phyloP scores from a whole-genome alignment of 352 stramenopile species.

The Phytophthora fragariae region DNA sequence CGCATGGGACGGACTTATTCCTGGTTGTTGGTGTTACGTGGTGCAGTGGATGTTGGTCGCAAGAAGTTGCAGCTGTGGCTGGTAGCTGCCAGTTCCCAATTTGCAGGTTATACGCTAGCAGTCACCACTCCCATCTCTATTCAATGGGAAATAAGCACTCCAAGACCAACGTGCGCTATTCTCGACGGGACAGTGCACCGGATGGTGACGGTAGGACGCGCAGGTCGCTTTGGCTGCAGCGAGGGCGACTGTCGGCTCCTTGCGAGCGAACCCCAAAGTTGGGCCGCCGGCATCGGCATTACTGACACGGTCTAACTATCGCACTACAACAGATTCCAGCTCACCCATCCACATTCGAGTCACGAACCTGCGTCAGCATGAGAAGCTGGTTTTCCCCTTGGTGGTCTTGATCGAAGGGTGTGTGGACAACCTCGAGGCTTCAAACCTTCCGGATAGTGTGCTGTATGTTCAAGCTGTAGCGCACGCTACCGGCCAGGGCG shows the following conservation, averaged over 20 bases:
- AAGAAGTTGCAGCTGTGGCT: too few relatives aligned
- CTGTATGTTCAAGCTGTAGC: slow-evolving; percentile 19
- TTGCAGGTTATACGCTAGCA: neutral
- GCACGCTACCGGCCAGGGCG: neutral
- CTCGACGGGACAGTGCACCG: neutral
- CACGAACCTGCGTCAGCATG: slow-evolving; percentile 15
- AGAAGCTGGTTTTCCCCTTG: slow-evolving; percentile 18
- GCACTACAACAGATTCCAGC: neutral
- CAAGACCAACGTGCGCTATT: neutral
- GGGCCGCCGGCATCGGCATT: neutral
- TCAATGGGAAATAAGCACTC: slow-evolving; percentile 15
- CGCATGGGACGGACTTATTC: neutral
- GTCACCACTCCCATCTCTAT: neutral
- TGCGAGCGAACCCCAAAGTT: neutral
- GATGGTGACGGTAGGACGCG: neutral
- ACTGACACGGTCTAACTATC: neutral
- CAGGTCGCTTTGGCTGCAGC: slow-evolving; percentile 3
- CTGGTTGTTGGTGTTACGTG: neutral
- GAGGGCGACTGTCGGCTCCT: neutral
- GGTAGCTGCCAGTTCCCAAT: slow-evolving; percentile 6
- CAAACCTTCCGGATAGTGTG: slow-evolving; percentile 9
- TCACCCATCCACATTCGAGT: slow-evolving; percentile 12
- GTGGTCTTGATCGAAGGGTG: slow-evolving; percentile 16
- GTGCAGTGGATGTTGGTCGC: too few relatives aligned
- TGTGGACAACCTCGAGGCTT: slow-evolving; percentile 11